Percentiles rank a stretch among this genome's conserved stretches.
These are phyloP conservation scores for Evansstolkia leycettana DNA, from an alignment of 495 filamentous ascomycete species.

Conservation along the genomic window DNA sequence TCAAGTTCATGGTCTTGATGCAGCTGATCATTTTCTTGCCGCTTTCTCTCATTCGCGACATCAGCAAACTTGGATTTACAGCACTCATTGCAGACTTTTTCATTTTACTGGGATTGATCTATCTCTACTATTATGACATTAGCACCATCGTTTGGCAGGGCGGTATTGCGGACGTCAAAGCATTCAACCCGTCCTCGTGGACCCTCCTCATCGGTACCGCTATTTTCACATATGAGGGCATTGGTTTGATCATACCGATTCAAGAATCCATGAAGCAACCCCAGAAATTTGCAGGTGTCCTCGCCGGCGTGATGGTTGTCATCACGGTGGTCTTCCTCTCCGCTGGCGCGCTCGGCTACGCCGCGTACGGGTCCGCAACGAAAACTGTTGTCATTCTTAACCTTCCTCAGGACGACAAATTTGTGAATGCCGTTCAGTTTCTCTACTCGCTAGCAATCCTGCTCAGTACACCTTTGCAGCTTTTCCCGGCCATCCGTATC, in stretches of 20 bases:
- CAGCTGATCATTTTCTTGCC: slow-evolving; percentile 91
- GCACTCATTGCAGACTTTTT: slow-evolving; percentile 87
- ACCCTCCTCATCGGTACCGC: slow-evolving; percentile 96
- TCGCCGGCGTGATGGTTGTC: slow-evolving; percentile 83
- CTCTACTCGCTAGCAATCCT: slow-evolving; percentile 92
- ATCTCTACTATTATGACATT: slow-evolving; percentile 93
- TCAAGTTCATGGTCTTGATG: slow-evolving; percentile 81
- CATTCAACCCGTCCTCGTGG: slow-evolving; percentile 83
- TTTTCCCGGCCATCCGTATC: slow-evolving; percentile 88
- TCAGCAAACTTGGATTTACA: slow-evolving; percentile 84
- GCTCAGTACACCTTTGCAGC: slow-evolving; percentile 84
- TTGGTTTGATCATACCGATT: slow-evolving; percentile 97
- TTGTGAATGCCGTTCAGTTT: slow-evolving; percentile 93
- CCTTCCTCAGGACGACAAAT: slow-evolving; percentile 85
- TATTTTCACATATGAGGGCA: slow-evolving; percentile 97
- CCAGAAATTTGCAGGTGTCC: slow-evolving; percentile 73
- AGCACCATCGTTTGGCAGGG: slow-evolving; percentile 63
- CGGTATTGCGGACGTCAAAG: slow-evolving; percentile 69
- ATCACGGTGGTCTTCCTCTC: slow-evolving; percentile 83
- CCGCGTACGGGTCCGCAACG: slow-evolving; percentile 86
- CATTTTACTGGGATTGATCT: slow-evolving; percentile 82
- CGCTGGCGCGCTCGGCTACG: slow-evolving; percentile 89
- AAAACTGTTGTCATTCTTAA: slow-evolving; percentile 95
- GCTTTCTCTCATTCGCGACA: slow-evolving; percentile 85
- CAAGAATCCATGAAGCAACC: slow-evolving; percentile 92